Conservation (phyloP, 1,284 basidiomycete species). For the Austroboletus olivaceoglutinosus region DNA sequence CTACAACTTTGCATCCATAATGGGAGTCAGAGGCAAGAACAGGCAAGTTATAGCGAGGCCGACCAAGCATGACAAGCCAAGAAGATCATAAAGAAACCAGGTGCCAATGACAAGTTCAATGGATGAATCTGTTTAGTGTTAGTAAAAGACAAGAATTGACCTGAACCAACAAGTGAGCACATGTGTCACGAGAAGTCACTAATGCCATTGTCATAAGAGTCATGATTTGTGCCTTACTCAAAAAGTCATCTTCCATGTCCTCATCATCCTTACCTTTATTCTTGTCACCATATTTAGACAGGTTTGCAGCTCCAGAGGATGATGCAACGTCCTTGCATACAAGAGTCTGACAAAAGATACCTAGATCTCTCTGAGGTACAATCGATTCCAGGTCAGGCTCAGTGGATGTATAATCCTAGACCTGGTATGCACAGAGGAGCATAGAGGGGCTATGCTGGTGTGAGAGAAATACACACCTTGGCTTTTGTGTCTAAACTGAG, state of each 20-base stretch:
- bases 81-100: conserved; percentile 75
- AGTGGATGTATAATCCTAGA: no score
- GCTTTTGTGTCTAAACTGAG: no score
- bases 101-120: conserved; percentile 83
- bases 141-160: conserved; percentile 1
- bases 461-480: no score
- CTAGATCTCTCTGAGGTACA: no score
- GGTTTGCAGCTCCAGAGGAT: conserved; percentile 39
- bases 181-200: conserved; percentile 82
- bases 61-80: conserved; percentile 78
- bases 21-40: conserved; percentile 89
- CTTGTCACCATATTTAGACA: conserved; percentile 24
- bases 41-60: conserved; percentile 81
- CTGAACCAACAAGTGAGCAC: conserved; percentile 60
- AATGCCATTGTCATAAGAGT: conserved; percentile 69
- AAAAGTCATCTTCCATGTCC: conserved; percentile 73
- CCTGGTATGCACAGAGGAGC: no score
- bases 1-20: conserved; percentile 81
- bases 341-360: no score
- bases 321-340: conserved; percentile 84
- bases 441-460: no score
- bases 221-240: conserved; percentile 85
- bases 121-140: conserved; percentile 68
- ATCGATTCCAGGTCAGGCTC: no score
- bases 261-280: conserved; percentile 34